Conservation (phyloP, 2,329 filamentous ascomycete species). For the Dactylellina cionopaga region DNA sequence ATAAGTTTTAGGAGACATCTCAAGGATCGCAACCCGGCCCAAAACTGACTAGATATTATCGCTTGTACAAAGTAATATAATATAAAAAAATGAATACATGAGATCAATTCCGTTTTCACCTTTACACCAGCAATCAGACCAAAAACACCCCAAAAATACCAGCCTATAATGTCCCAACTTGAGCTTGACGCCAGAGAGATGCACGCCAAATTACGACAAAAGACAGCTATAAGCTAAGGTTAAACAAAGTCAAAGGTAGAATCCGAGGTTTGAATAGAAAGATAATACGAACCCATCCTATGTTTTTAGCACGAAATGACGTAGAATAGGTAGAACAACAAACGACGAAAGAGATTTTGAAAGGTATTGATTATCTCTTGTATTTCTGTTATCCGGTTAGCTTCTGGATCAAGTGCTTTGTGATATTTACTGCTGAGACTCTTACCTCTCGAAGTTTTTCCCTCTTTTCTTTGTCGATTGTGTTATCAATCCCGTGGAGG, state of each 20-base stretch:
- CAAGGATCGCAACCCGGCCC: not conserved
- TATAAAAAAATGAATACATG: not conserved
- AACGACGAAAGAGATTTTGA: too few relatives aligned
- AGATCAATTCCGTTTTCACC: conserved; percentile 2
- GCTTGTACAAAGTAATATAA: too few relatives aligned
- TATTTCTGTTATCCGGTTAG: conserved; percentile 40
- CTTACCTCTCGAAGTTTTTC: conserved; percentile 88
- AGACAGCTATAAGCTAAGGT: not conserved
- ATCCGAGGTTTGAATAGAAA: too few relatives aligned
- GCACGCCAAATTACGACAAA: conserved; percentile 35
- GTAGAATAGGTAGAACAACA: not conserved
- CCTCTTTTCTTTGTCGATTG: conserved; percentile 82
- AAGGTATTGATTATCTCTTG: too few relatives aligned
- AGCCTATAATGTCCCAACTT: conserved; percentile 7
- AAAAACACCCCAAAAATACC: not conserved
- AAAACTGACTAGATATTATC: too few relatives aligned
- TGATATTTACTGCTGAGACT: conserved; percentile 57
- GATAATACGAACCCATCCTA: not conserved
- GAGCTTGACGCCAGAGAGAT: conserved; percentile 27
- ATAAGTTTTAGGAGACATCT: too few relatives aligned
- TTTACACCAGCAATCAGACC: conserved; percentile 13
- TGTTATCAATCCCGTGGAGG: conserved; percentile 89
- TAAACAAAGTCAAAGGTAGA: not conserved
- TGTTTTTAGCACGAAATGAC: not conserved
- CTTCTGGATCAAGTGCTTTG: not conserved